phyloP scores from a whole-genome alignment of 768 basidiomycete genomes.

The Lyophyllum decastes region DNA sequence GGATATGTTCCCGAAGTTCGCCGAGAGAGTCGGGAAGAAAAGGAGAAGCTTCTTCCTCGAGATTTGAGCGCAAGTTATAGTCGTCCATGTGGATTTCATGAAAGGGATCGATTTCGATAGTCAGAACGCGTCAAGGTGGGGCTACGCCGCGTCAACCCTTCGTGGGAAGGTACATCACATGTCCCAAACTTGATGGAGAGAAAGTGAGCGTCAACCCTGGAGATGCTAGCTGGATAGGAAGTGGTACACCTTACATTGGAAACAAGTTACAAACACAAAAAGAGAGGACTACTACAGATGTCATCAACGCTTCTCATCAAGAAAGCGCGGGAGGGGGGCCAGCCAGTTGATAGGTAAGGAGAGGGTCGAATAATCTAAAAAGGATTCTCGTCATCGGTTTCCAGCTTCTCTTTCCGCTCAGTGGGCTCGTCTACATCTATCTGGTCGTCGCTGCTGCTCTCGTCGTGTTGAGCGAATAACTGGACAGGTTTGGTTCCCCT shows the following conservation, averaged over 20 bases:
- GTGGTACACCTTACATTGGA: conserved; percentile 20
- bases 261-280: conserved; percentile 21
- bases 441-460: conserved; percentile 41
- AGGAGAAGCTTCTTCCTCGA: conserved; percentile 7
- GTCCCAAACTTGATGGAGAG: not conserved
- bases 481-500: conserved; percentile 66
- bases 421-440: conserved; percentile 26
- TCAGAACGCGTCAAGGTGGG: not conserved
- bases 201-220: not conserved
- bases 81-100: conserved; percentile 16
- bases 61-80: conserved; percentile 7
- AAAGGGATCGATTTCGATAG: not conserved
- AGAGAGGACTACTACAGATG: conserved; percentile 14
- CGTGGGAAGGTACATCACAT: not conserved
- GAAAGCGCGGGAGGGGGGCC: conserved; percentile 19
- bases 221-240: not conserved
- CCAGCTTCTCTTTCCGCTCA: conserved; percentile 36
- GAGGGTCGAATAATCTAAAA: conserved; percentile 43
- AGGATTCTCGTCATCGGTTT: conserved; percentile 69
- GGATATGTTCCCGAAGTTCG: conserved; percentile 12
- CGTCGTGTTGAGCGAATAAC: conserved; percentile 52
- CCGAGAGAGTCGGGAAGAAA: conserved; percentile 1
- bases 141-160: not conserved
- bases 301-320: conserved; percentile 17
- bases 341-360: conserved; percentile 20